These are phyloP conservation scores for Solanum peruvianum DNA, from an alignment of 257 asterid genomes.

Conservation along the genomic window DNA sequence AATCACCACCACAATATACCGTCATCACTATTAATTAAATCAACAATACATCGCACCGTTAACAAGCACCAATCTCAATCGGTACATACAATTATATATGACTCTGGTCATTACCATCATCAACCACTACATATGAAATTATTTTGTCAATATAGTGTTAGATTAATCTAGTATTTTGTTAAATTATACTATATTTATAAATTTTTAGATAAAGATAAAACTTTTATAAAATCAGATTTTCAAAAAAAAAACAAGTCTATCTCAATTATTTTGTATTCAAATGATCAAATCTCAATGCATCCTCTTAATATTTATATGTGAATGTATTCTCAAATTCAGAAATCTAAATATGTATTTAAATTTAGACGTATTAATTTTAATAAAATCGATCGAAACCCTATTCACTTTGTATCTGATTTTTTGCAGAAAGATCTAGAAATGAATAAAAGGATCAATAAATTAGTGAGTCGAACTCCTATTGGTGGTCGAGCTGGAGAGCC, in stretches of 20 bases:
- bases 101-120: background rate
- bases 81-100: too few relatives aligned
- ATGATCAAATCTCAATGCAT: background rate
- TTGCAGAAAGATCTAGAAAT: background rate
- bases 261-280: background rate
- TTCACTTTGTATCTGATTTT: background rate
- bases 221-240: background rate
- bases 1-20: too few relatives aligned
- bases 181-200: background rate
- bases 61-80: background rate
- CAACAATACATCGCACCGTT: background rate
- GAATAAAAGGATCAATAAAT: background rate
- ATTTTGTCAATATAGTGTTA: background rate
- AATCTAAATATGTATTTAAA: too few relatives aligned
- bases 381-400: background rate
- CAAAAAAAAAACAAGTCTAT: background rate
- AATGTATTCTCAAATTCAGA: too few relatives aligned
- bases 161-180: background rate
- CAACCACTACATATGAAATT: background rate
- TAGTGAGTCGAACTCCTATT: constrained; percentile 7
- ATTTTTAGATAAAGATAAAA: background rate
- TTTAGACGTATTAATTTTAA: background rate
- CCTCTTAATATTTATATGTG: too few relatives aligned
- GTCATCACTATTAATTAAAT: background rate
- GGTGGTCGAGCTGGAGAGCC: background rate